Evolutionary conservation across 2,329 filamentous ascomycete species (phyloP).

Genomic region (Monosporascus sp.): DNA sequence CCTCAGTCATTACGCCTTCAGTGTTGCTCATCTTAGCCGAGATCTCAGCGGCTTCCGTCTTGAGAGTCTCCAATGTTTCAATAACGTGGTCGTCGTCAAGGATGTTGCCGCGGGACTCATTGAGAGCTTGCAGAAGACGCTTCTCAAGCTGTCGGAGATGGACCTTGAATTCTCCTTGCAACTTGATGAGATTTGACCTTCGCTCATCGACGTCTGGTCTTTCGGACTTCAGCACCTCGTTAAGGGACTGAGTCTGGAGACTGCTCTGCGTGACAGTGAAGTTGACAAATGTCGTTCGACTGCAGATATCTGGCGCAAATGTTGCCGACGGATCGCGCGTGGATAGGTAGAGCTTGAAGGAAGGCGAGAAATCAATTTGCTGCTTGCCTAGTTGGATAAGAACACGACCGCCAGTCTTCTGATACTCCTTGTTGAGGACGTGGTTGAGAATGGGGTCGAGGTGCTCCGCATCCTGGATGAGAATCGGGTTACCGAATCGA

Average conservation of each 20-base stretch:
- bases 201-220: conserved; percentile 95
- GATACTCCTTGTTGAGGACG: conserved; percentile 98
- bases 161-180: conserved; percentile 99
- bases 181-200: conserved; percentile 94
- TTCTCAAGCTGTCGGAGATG: conserved; percentile 95
- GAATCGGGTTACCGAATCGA: conserved; percentile 95
- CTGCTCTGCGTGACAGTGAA: conserved; percentile 99
- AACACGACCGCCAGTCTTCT: conserved; percentile 95
- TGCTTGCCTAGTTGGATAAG: conserved; percentile 98
- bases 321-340: conserved; percentile 93
- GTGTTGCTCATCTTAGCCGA: conserved; percentile 94
- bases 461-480: conserved; percentile 97
- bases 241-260: conserved; percentile 94
- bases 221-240: conserved; percentile 96
- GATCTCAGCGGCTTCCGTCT: conserved; percentile 95
- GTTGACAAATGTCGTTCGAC: conserved; percentile 97
- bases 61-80: conserved; percentile 93
- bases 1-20: conserved; percentile 96
- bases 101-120: conserved; percentile 96
- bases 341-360: conserved; percentile 92
- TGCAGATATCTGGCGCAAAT: conserved; percentile 96
- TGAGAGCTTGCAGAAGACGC: conserved; percentile 86
- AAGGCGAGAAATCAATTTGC: conserved; percentile 97
- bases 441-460: conserved; percentile 96
- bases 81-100: conserved; percentile 98